Evolutionary conservation across 768 basidiomycete genomes (phyloP).

Genomic region (Dacryopinax primogenitus): DNA sequence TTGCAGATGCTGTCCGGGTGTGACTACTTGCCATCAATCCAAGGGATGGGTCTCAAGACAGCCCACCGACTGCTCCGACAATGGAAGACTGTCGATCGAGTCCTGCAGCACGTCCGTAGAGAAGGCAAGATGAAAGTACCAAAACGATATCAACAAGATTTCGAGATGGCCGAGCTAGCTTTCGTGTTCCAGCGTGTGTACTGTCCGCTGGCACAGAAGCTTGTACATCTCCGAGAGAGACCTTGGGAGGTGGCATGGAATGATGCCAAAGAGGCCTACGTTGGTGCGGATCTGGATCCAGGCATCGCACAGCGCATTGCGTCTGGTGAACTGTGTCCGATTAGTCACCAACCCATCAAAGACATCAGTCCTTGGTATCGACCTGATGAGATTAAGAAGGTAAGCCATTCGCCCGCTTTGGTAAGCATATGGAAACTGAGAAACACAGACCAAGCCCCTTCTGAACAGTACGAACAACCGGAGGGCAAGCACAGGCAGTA

Average conservation of each 20-base stretch:
- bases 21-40: constrained; percentile 83
- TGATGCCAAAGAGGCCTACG: constrained; percentile 51
- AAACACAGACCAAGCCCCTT: not conserved
- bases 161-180: constrained; percentile 74
- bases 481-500: not conserved
- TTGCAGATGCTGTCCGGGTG: constrained; percentile 70
- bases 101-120: constrained; percentile 55
- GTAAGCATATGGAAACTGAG: no score
- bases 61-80: constrained; percentile 71
- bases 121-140: constrained; percentile 83
- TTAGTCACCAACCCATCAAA: constrained; percentile 50
- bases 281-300: constrained; percentile 52
- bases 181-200: constrained; percentile 91
- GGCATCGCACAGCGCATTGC: constrained; percentile 54
- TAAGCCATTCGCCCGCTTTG: not conserved
- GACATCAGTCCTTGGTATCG: constrained; percentile 63
- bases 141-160: constrained; percentile 55
- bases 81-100: constrained; percentile 75
- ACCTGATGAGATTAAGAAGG: constrained; percentile 39
- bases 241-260: constrained; percentile 44
- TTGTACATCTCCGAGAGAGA: constrained; percentile 58
- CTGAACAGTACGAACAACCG: not conserved
- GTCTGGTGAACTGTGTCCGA: constrained; percentile 56
- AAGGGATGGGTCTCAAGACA: constrained; percentile 87
- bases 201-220: constrained; percentile 48